phyloP scores from a whole-genome alignment of 805 yeast genomes.

The Metschnikowia gelsemii region DNA sequence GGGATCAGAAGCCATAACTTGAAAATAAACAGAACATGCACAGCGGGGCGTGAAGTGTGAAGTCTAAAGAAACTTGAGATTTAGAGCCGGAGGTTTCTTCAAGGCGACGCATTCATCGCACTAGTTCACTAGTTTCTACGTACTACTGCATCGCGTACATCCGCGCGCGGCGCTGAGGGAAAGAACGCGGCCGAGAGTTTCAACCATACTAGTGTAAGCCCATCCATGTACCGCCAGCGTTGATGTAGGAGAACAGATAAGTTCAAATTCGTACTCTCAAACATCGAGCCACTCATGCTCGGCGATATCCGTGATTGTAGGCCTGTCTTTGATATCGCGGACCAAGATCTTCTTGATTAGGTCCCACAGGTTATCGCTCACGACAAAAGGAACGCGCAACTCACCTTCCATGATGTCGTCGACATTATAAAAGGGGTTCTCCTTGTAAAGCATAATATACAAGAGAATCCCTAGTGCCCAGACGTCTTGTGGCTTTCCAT shows the following conservation, averaged over 20 bases:
- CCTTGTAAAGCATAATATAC: conserved; percentile 87
- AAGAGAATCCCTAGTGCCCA: conserved; percentile 95
- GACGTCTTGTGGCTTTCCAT: conserved; percentile 91
- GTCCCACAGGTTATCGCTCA: conserved; percentile 58
- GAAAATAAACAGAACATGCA: background rate
- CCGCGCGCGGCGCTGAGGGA: conserved; percentile 9
- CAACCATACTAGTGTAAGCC: background rate
- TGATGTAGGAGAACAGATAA: too few relatives aligned
- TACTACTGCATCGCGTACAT: conserved; percentile 14
- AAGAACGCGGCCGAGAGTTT: background rate
- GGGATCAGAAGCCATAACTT: background rate
- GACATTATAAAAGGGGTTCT: conserved; percentile 92
- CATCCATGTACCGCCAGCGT: too few relatives aligned
- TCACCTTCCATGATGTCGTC: conserved; percentile 95
- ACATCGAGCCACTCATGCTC: conserved; percentile 64
- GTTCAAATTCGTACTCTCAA: background rate
- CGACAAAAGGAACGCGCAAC: conserved; percentile 64
- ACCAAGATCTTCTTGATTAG: conserved; percentile 65
- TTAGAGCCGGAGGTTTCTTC: too few relatives aligned
- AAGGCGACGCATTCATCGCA: background rate
- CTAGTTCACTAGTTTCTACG: too few relatives aligned
- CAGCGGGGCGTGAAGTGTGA: background rate
- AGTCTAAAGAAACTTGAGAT: too few relatives aligned
- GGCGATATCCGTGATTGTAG: conserved; percentile 68
- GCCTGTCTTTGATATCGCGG: conserved; percentile 66